Conservation (phyloP, 768 basidiomycete species). For the Lactarius psammicola region DNA sequence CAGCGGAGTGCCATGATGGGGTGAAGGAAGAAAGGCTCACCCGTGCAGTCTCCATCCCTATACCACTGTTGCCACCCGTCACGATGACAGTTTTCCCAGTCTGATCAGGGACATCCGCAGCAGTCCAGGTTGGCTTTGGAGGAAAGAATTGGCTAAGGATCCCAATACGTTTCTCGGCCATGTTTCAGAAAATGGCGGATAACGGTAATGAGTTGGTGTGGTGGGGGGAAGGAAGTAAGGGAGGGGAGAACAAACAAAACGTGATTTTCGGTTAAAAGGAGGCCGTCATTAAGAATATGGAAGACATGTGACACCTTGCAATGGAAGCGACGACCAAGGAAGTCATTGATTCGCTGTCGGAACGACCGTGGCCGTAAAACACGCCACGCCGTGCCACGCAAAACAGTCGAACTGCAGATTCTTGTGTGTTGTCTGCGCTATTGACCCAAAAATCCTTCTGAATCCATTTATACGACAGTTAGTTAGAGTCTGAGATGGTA, state of each 20-base stretch:
- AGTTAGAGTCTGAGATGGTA: too few relatives aligned
- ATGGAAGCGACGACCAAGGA: background rate
- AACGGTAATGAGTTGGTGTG: too few relatives aligned
- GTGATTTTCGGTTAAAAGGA: too few relatives aligned
- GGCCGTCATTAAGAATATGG: background rate
- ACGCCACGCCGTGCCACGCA: too few relatives aligned
- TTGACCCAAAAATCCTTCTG: too few relatives aligned
- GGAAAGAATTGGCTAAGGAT: conserved; percentile 19
- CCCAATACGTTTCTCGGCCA: conserved; percentile 18
- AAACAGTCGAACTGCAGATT: too few relatives aligned
- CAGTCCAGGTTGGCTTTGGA: conserved; percentile 22
- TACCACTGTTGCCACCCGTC: conserved; percentile 31
- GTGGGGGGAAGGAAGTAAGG: too few relatives aligned
- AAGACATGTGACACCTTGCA: background rate
- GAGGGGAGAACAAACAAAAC: too few relatives aligned
- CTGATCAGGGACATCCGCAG: conserved; percentile 32
- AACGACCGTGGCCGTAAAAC: background rate
- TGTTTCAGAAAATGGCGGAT: background rate
- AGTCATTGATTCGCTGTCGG: background rate
- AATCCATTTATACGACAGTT: too few relatives aligned
- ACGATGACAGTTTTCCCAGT: conserved; percentile 32
- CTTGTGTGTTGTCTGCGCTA: too few relatives aligned
- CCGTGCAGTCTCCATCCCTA: conserved; percentile 28
- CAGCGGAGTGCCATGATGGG: background rate
- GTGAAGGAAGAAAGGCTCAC: background rate